A percentile compares a stretch with the other conserved stretches of the same genome.
Conservation (phyloP, 306 rosid genomes). For the Fragaria ananassa region DNA sequence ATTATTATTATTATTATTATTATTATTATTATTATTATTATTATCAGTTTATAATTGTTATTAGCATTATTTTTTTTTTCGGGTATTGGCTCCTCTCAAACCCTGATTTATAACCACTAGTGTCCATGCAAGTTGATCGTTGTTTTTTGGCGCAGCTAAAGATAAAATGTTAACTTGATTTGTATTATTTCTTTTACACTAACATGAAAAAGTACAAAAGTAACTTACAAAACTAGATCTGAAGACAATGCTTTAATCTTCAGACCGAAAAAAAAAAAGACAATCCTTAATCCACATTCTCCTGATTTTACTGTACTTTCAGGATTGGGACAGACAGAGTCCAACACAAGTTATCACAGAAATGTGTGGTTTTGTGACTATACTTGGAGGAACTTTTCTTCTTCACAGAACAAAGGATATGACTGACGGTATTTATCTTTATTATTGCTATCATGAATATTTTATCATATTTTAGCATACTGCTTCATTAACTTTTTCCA, state of each 20-base stretch:
- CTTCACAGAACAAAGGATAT: constrained; percentile 98
- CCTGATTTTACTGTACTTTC: constrained; percentile 31
- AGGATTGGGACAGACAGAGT: constrained; percentile 99
- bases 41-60: not conserved
- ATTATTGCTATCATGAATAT: not conserved
- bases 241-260: not conserved
- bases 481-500: not conserved
- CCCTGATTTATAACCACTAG: not conserved
- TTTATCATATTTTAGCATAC: not conserved
- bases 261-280: no score
- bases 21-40: no score
- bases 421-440: constrained; percentile 64
- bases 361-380: constrained; percentile 97
- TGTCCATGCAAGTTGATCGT: not conserved
- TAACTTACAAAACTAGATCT: no score
- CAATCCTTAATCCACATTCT: constrained; percentile 11
- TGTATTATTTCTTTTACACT: no score
- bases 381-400: constrained; percentile 98
- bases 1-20: no score
- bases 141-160: no score
- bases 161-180: no score
- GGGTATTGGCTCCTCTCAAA: not conserved
- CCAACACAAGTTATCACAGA: constrained; percentile 98
- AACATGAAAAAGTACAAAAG: no score
- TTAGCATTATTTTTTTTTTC: not conserved